Base-by-base conservation (phyloP, 176 grass and related monocot species). In the Saccharum officinarum region DNA sequence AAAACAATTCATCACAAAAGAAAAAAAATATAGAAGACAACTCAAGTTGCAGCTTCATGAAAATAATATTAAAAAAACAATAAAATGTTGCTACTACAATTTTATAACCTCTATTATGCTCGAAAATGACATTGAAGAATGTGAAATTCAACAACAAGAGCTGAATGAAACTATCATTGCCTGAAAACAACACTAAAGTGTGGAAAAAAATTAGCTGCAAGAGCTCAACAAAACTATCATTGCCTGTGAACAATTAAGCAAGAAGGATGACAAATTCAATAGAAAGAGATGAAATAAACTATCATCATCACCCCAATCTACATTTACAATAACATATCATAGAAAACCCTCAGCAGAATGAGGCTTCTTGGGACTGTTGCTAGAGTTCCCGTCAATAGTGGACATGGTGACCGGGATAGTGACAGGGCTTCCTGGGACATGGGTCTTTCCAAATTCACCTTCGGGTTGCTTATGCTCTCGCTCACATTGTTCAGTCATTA, bases 311-410 rank as follows among this genome's bases (percentile, higher is more conserved):
- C 18, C 65, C 42, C 26, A 44, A 46, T 70, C 65, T 37, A 36
- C 81, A 81, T 80, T 67, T 85, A 61, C 69, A 80, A 78, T 33
- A 47, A 67, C 47, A 13, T 84, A 67, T 63, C 59, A 82, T 14
- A 83, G 60, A 81, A 82, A 89, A 86, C 89, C 81, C 77, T 90
- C 79, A 78, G 82, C 85, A 69, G 85, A 73, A 55, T 88, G 69
- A 25, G 89, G 73, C 69, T 92, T 89, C 79, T 83, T 64, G 36
- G 85, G 68, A 61, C 65, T 69, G 59, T 71, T 76, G 10, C 40
- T 76, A 57, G 83, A 78, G 34, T 90, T 80, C 34, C 65, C 83
- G 36, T 82, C 80, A 45, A 39, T 22, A 71, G 71, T 60, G 42
- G 70, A 76, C 30, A 55, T 50, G 60, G 67, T 75, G 65, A 89